Base-by-base conservation (phyloP, 163 green algal genomes). In the Coccomyxa subellipsoidea region DNA sequence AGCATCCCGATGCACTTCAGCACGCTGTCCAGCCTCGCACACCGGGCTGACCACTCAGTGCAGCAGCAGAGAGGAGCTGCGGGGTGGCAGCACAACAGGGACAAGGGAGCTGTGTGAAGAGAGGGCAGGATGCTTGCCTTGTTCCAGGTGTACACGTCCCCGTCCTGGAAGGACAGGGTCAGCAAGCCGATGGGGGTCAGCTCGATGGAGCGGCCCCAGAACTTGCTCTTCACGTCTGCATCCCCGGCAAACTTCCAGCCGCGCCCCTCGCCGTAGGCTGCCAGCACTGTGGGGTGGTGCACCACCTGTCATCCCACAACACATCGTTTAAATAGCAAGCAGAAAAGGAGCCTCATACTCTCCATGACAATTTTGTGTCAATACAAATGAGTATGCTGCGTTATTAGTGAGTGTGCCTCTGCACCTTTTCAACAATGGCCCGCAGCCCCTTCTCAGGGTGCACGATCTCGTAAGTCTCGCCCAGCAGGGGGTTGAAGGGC, bases 401-500 rank as follows among this genome's bases (percentile, higher is more conserved):
- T n/a, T n/a, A n/a, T n/a, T n/a, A n/a, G n/a, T n/a, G n/a, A n/a
- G n/a, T n/a, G n/a, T n/a, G n/a, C n/a, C n/a, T n/a, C n/a, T n/a
- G n/a, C 38, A 96, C 93, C 87, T 97, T 97, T 76, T 97, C 93
- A 3, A 85, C 85, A 54, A 97, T 84, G 78, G 94, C 88, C 9
- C 89, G 84, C 21, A 91, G 83, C 37, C 88, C 88, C 78, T 92
- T 88, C 75, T 95, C 92, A 0, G 86, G 83, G 75, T 79, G 87
- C 38, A 93, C 79, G 36, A 91, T 87, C 83, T 96, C 92, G 76
- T 89, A 97, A 3, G 93, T 97, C 81, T 97, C 93, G 7, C 93
- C 93, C 38, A 97, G 87, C 80, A 97, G 85, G 7, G 93, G 93
- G 83, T 96, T 97, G 90, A 97, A 96, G n/a, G 93, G 93, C 84